phyloP scores from a whole-genome alignment of 83 land plant species.

The Larix sibirica region DNA sequence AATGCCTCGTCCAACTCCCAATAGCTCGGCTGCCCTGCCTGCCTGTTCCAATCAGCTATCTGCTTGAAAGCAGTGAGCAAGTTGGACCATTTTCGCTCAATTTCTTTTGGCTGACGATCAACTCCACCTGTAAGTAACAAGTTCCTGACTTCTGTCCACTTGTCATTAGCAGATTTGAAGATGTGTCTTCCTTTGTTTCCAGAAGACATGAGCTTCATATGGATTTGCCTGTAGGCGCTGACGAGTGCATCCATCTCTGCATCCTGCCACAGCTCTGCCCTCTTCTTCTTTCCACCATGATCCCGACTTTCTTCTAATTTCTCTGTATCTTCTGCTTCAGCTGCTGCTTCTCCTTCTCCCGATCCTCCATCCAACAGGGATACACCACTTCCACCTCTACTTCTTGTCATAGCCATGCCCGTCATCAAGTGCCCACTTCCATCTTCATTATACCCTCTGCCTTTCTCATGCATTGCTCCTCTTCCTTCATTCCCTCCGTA shows the following conservation, averaged over 20 bases:
- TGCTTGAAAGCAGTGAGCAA: conserved; percentile 38
- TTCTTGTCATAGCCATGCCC: neutral
- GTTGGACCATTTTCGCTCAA: conserved; percentile 43
- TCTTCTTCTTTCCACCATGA: conserved; percentile 26
- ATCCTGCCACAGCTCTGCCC: conserved; percentile 44
- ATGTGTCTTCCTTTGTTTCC: conserved; percentile 36
- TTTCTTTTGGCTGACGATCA: conserved; percentile 37
- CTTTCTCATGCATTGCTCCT: neutral
- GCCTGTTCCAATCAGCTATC: conserved; percentile 40
- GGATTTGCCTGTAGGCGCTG: conserved; percentile 27
- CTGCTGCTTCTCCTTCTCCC: conserved; percentile 13
- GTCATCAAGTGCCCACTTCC: neutral
- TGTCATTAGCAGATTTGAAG: conserved; percentile 31
- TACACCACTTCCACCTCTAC: neutral
- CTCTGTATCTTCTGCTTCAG: conserved; percentile 21
- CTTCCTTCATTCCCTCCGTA: conserved; percentile 1
- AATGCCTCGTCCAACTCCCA: conserved; percentile 34
- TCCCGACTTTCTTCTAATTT: conserved; percentile 8
- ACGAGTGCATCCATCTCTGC: conserved; percentile 42
- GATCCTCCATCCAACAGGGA: neutral
- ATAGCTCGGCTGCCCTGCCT: conserved; percentile 27
- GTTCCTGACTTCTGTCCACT: conserved; percentile 26
- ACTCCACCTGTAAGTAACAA: conserved; percentile 27
- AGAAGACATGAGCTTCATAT: conserved; percentile 24
- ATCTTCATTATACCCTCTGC: neutral